A percentile compares a stretch with the other conserved stretches of the same genome.
Evolutionary conservation across 164 flowering plant genomes (phyloP).

Genomic region (Euptelea pleiosperma): DNA sequence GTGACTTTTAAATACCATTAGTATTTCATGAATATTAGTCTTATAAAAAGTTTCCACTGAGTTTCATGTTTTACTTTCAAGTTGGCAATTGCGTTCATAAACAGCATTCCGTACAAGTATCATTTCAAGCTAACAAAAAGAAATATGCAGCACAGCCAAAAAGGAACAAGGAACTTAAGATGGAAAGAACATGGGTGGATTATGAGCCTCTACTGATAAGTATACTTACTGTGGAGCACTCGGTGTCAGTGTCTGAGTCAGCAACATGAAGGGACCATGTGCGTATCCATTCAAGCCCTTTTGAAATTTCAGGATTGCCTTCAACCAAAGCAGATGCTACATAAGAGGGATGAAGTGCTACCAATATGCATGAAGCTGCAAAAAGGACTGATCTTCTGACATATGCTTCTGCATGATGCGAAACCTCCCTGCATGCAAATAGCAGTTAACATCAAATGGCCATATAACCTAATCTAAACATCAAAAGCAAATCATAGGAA

Average conservation of each 20-base stretch:
- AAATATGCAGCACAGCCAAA: not conserved
- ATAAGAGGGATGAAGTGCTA: slow-evolving; percentile 84
- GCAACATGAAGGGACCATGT: slow-evolving; percentile 71
- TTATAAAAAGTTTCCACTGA: too few species aligned
- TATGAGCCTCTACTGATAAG: not conserved
- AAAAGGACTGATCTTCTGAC: slow-evolving; percentile 87
- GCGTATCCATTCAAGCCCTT: slow-evolving; percentile 94
- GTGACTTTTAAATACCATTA: too few species aligned
- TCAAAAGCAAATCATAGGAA: too few species aligned
- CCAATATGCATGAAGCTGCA: slow-evolving; percentile 71
- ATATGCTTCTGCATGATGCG: slow-evolving; percentile 75
- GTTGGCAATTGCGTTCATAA: too few species aligned
- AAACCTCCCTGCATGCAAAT: slow-evolving; percentile 56
- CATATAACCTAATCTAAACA: not conserved
- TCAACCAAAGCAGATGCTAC: slow-evolving; percentile 71
- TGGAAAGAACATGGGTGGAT: not conserved
- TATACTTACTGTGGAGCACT: slow-evolving; percentile 70
- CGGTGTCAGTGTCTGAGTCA: slow-evolving; percentile 81
- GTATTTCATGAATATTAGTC: too few species aligned
- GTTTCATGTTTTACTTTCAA: too few species aligned
- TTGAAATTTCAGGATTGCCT: slow-evolving; percentile 64
- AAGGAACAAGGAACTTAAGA: not conserved
- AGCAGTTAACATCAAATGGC: not conserved
- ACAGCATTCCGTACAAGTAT: too few species aligned
- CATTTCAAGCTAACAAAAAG: not conserved